phyloP scores from a whole-genome alignment of 768 basidiomycete species.

The Termitomyces sp. region DNA sequence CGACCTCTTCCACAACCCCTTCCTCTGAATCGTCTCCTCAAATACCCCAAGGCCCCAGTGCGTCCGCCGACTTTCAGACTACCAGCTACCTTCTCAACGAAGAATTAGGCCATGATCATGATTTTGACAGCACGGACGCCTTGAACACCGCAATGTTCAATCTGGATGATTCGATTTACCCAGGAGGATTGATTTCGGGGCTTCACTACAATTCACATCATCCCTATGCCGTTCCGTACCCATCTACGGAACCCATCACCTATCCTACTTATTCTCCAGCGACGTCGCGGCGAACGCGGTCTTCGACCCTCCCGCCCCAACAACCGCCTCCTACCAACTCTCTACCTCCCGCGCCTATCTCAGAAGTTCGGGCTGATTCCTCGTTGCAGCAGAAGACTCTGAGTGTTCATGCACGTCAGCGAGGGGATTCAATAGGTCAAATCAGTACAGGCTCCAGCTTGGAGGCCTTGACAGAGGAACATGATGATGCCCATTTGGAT shows the following conservation, averaged over 20 bases:
- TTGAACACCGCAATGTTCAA: constrained; percentile 44
- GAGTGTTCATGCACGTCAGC: constrained; percentile 32
- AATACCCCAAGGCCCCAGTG: constrained; percentile 29
- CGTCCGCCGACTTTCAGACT: constrained; percentile 31
- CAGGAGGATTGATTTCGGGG: constrained; percentile 22
- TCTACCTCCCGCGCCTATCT: constrained; percentile 52
- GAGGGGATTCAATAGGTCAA: constrained; percentile 48
- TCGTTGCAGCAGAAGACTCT: constrained; percentile 23
- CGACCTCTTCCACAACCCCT: constrained; percentile 40
- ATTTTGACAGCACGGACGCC: constrained; percentile 31
- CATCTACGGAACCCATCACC: constrained; percentile 23
- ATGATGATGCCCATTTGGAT: constrained; percentile 25
- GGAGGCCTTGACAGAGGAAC: constrained; percentile 59
- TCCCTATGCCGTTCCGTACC: constrained; percentile 49
- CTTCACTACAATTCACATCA: constrained; percentile 31
- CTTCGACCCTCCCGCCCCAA: constrained; percentile 58
- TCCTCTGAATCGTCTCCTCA: constrained; percentile 42
- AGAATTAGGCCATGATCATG: constrained; percentile 18
- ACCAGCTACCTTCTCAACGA: constrained; percentile 16
- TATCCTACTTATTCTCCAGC: constrained; percentile 24
- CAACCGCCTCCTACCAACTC: constrained; percentile 59
- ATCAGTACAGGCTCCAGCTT: constrained; percentile 53
- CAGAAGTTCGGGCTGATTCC: constrained; percentile 25
- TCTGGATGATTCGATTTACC: constrained; percentile 29
- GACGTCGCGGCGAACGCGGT: constrained; percentile 41